A percentile compares a stretch with the other conserved stretches of the same genome.
phyloP scores from a whole-genome alignment of 2,329 filamentous ascomycete species.

The Neocucurbitaria cava region DNA sequence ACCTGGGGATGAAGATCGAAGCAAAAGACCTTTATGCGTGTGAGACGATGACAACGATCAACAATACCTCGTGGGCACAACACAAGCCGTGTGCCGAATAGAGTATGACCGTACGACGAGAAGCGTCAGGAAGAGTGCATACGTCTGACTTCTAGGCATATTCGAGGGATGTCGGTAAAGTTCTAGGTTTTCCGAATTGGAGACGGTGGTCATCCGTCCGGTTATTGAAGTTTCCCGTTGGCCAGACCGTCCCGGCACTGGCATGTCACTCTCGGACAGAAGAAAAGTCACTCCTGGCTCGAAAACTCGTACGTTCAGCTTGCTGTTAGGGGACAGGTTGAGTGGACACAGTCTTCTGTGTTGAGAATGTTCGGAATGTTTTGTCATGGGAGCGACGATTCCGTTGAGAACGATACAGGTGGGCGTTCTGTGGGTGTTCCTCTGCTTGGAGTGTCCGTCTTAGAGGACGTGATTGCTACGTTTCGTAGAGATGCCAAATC shows the following conservation, averaged over 20 bases:
- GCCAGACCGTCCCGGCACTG: neutral
- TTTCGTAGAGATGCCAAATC: slow-evolving; percentile 22
- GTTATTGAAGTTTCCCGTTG: neutral
- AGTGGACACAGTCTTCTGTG: neutral
- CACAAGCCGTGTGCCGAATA: neutral
- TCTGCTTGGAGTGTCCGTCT: neutral
- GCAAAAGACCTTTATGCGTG: neutral
- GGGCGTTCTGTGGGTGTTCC: neutral
- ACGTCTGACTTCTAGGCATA: neutral
- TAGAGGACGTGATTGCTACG: neutral
- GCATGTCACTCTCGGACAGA: neutral
- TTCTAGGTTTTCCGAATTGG: neutral
- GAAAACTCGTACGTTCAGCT: neutral
- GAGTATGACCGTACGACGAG: neutral
- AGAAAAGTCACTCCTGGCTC: neutral
- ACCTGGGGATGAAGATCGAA: slow-evolving; percentile 16
- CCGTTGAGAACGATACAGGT: neutral
- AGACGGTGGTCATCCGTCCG: neutral
- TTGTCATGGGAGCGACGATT: neutral
- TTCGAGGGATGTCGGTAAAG: neutral
- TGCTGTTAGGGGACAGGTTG: neutral
- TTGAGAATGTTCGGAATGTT: neutral
- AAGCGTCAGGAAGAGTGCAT: neutral
- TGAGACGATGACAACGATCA: neutral
- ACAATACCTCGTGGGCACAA: neutral